A percentile compares a stretch with the other conserved stretches of the same genome.
Conservation (phyloP, 1,284 basidiomycete genomes). For the Ceratobasidium papillatum region DNA sequence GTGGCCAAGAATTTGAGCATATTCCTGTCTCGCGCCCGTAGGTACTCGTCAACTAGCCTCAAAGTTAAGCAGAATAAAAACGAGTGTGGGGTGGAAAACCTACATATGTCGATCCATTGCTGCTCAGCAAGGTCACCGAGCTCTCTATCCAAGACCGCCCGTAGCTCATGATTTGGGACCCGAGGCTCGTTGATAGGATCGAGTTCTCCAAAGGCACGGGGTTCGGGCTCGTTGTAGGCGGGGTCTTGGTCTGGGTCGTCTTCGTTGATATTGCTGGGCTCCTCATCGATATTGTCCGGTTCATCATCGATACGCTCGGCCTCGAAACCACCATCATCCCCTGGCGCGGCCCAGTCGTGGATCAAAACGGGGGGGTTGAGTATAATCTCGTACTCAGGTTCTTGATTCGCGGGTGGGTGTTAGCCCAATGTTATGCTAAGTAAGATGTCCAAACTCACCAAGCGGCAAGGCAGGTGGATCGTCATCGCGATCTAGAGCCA, state of each 20-base stretch:
- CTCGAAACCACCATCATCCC: no score
- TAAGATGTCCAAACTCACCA: neutral
- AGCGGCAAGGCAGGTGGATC: neutral
- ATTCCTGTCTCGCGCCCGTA: neutral
- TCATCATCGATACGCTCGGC: no score
- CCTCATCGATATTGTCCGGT: neutral
- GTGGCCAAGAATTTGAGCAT: neutral
- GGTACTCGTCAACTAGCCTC: neutral
- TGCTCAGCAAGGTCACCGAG: neutral
- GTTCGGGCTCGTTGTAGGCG: neutral
- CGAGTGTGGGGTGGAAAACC: neutral
- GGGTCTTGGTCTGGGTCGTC: neutral
- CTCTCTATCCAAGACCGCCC: neutral
- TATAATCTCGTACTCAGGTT: neutral
- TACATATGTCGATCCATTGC: slow-evolving; percentile 5
- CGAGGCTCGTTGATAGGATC: neutral
- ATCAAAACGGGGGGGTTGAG: neutral
- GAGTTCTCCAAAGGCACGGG: neutral
- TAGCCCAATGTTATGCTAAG: neutral
- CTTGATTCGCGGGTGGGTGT: neutral
- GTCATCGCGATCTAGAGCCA: neutral
- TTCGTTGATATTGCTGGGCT: neutral
- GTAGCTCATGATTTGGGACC: neutral
- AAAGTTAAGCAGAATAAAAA: neutral
- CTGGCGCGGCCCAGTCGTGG: neutral